Base-by-base conservation (phyloP, 164 flowering plant genomes). In the Vitis amurensis region DNA sequence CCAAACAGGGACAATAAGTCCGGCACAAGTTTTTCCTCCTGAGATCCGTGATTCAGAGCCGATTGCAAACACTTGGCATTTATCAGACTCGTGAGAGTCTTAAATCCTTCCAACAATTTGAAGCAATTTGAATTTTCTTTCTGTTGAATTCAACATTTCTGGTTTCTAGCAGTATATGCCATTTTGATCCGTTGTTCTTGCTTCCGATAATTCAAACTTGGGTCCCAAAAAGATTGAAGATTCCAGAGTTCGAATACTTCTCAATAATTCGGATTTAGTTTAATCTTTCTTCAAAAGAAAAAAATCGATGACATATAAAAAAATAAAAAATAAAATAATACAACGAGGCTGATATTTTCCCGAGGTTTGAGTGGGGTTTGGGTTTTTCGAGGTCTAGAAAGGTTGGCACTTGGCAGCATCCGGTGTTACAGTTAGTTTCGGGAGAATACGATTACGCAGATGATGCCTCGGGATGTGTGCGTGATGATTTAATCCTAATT, bases 381-480 rank as follows among this genome's bases (percentile, higher is more conserved):
- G 71, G 79, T 48, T 16, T 49, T 71, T 80, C 82, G 71, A 81
- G 81, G 76, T 19, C 23, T 27, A 67, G 57, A 67, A 68, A 37
- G 68, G 27, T 72, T 49, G 58, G 56, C 61, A 72, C 17, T 72
- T 49, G 58, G 56, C 61, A 72, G 74, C 72, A 58, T 16, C 61
- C 61, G 63, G 50, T 51, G 30, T 30, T 48, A 69, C 71, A 70
- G 81, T 69, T 72, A 72, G 76, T 74, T 75, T 68, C 14, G 78
- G 82, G 63, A 66, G 13, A 58, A 47, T 44, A 49, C 11, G 8
- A 47, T 31, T 62, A 64, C 37, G n/a, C 44, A 0, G 44, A 3
- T 8, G 29, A 71, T 31, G 12, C 76, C 67, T 73, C 50, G 87
- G 66, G 74, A 73, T 73, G 81, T 49, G 85, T 77, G 81, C 61